Base-by-base conservation (phyloP, 345 rosid genomes). In the Pelargonium nanum region DNA sequence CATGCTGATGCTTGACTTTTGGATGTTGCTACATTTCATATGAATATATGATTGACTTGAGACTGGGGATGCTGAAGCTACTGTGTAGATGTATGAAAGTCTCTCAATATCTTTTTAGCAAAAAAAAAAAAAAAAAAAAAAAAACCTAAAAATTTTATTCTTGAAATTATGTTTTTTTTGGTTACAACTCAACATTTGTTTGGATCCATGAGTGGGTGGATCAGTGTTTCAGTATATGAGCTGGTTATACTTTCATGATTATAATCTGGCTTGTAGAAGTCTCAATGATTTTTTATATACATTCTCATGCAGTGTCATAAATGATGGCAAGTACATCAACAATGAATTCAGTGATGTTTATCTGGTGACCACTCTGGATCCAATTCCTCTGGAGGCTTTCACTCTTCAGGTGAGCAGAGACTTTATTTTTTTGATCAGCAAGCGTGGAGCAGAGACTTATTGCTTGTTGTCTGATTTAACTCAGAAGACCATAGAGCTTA, bases 301-400 rank as follows among this genome's bases (percentile, higher is more conserved):
- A 40, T 72, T 25, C 58, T 23, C 58, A 16, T 71, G 79, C 85
- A 92, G 98, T 70, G 82, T 75, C 65, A 79, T 54, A 73, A 86
- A 92, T 81, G 81, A 74, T 78, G 98, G 96, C 0, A 85, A 75
- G 8, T 92, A 68, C 80, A 82, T 88, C 78, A 92, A 92, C 62
- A 92, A 92, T 65, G 98, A 92, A 75, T 86, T 70, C 64, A 81
- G 75, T 59, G 98, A 92, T 72, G 96, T 92, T 55, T 92, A 88
- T 68, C 83, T 92, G 57, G 89, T 88, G 51, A 92, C 98, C 24
- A 72, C 85, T 57, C 63, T 77, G 55, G 72, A 88, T 77, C 96
- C 93, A 67, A 86, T 88, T 72, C 98, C 98, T 69, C 65, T 85
- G 53, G 91, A 86, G 68, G 98, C 95, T 58, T 92, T 92, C 65